Conservation (phyloP, 1,139 yeast species). For the Yamadazyma triangularis region DNA sequence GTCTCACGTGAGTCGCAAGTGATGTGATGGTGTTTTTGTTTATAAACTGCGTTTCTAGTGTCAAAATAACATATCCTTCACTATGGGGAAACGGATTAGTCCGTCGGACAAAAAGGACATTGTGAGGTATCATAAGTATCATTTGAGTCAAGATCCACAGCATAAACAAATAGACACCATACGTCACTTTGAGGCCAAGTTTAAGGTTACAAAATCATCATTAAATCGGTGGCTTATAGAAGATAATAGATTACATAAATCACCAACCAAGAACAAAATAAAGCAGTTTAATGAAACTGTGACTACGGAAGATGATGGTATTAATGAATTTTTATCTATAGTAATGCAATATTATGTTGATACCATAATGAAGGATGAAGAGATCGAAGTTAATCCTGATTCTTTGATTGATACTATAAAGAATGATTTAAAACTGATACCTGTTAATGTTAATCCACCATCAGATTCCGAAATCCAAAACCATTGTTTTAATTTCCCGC, state of each 20-base stretch:
- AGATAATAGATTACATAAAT: constrained; percentile 4
- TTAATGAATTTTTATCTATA: constrained; percentile 1
- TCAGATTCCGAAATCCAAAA: constrained; percentile 4
- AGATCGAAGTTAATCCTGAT: neutral
- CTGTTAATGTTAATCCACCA: constrained; percentile 4
- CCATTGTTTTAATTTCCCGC: neutral
- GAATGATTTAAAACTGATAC: neutral
- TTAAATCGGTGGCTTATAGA: constrained; percentile 18
- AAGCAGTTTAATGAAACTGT: too few species aligned
- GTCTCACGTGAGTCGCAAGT: too few species aligned
- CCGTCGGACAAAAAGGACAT: constrained; percentile 9
- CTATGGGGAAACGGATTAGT: constrained; percentile 6
- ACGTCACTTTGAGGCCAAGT: constrained; percentile 12
- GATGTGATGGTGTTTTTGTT: too few species aligned
- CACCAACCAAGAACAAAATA: neutral
- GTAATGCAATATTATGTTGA: constrained; percentile 7
- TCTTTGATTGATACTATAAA: neutral
- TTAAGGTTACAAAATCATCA: constrained; percentile 17
- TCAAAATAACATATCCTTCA: too few species aligned
- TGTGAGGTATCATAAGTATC: constrained; percentile 14
- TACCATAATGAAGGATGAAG: constrained; percentile 1
- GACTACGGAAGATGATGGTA: neutral
- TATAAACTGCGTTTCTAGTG: too few species aligned
- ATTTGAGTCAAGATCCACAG: constrained; percentile 10
- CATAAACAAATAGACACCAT: constrained; percentile 20